These are phyloP conservation scores for Mycena maculata DNA, from an alignment of 768 basidiomycete species.

Conservation along the genomic window DNA sequence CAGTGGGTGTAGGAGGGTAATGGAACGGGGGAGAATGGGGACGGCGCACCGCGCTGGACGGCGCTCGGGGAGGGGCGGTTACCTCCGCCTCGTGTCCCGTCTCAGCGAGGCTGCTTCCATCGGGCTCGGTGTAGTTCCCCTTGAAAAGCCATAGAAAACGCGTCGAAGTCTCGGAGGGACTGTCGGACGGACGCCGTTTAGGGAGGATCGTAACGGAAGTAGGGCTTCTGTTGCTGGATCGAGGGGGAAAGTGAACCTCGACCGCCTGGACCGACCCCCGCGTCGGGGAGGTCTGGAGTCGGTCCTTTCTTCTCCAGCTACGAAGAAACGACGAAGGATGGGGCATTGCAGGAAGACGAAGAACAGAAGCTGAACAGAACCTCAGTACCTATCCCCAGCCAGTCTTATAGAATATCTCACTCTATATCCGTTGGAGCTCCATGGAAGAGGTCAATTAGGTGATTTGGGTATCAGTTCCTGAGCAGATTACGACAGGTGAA, in stretches of 20 bases:
- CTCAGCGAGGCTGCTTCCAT: conserved; percentile 11
- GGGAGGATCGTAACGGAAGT: neutral
- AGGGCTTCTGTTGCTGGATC: conserved; percentile 25
- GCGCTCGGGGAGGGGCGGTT: neutral
- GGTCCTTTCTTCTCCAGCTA: conserved; percentile 53
- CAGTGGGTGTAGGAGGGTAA: conserved; percentile 36
- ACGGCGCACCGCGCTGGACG: conserved; percentile 33
- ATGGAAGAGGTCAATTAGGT: conserved; percentile 30
- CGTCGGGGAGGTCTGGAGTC: conserved; percentile 15
- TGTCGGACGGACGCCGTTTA: conserved; percentile 18
- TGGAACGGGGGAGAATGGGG: conserved; percentile 32
- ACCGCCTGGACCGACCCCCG: neutral
- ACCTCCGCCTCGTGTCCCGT: neutral
- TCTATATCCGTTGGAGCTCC: conserved; percentile 20
- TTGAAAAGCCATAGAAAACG: conserved; percentile 28
- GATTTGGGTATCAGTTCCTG: conserved; percentile 35
- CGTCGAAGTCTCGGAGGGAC: conserved; percentile 11
- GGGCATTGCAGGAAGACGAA: conserved; percentile 44
- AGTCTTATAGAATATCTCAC: conserved; percentile 20
- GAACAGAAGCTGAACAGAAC: conserved; percentile 7
- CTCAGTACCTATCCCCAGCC: conserved; percentile 8
- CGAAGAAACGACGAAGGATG: conserved; percentile 53
- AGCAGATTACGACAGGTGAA: conserved; percentile 31
- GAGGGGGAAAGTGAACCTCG: conserved; percentile 2
- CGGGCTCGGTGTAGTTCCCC: conserved; percentile 8